A percentile compares a stretch with the other conserved stretches of the same genome.
These are phyloP conservation scores for Albatrellus sp. DNA, from an alignment of 1,284 basidiomycete genomes.

Conservation along the genomic window DNA sequence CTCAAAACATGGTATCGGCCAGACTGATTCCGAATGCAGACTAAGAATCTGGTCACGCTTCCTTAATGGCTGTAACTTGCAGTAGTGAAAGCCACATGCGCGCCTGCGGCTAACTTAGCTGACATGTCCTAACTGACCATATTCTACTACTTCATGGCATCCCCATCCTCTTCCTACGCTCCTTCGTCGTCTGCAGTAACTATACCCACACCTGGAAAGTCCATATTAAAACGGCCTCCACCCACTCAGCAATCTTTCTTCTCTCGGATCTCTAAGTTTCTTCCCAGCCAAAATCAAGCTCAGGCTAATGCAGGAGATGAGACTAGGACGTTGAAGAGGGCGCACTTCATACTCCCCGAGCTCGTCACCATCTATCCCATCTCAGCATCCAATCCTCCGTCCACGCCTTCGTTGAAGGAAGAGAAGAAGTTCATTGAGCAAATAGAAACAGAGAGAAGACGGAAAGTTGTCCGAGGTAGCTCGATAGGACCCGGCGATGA, in stretches of 20 bases:
- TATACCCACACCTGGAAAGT: slow-evolving; percentile 63
- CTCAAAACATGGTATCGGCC: no score
- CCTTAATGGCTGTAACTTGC: no score
- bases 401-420: slow-evolving; percentile 59
- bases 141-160: slow-evolving; percentile 18
- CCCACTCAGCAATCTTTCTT: slow-evolving; percentile 57
- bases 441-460: slow-evolving; percentile 49
- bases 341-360: slow-evolving; percentile 76
- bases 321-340: slow-evolving; percentile 57
- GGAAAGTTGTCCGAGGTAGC: slow-evolving; percentile 46
- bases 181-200: slow-evolving; percentile 69
- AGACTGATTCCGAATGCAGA: no score
- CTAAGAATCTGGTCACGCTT: no score
- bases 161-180: slow-evolving; percentile 26
- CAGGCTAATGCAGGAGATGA: slow-evolving; percentile 22
- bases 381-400: slow-evolving; percentile 68
- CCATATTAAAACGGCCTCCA: slow-evolving; percentile 68
- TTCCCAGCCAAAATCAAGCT: slow-evolving; percentile 32
- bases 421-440: slow-evolving; percentile 62
- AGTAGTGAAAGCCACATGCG: no score
- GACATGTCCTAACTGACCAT: no score
- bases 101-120: no score
- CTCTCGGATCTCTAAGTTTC: slow-evolving; percentile 54
- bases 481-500: slow-evolving; percentile 22
- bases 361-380: slow-evolving; percentile 81